Base-by-base conservation (phyloP, 2,329 filamentous ascomycete species). In the Ophiostoma angusticollis region DNA sequence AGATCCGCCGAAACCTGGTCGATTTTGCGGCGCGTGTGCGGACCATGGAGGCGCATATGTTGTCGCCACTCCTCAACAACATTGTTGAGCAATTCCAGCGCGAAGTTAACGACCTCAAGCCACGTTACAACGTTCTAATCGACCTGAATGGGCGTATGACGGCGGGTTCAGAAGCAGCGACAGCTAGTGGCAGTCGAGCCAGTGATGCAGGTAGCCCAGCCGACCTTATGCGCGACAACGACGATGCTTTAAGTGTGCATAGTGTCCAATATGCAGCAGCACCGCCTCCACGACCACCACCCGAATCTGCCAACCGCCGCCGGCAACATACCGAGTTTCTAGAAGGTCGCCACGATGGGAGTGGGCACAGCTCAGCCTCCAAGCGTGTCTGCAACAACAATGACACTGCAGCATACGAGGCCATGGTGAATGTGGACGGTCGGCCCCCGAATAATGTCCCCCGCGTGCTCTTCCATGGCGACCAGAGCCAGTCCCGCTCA, bases 1-100 rank as follows among this genome's bases (percentile, higher is more conserved):
- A 77, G 9, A 67, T 93, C 0, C 68, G 68, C 16, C 67, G 68
- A 2, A 71, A 74, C 9, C 54, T 89, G 0, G 61, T 64, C 11
- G 60, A 60, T 0, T 78, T 89, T 44, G 67, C 71, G 0, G 58
- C 63, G 0, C 52, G 62, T 0, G 63, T 84, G 1, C 62, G 68
- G 5, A 58, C 61, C 0, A 61, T 75, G 6, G 41, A 45, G 11
- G 43, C 42, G 62, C 68, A 16, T 67, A 54, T 62, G 1, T 72
- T 72, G 35, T 57, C 58, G 11, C 58, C 56, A 8, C 44, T 51
- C 1, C 67, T 74, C 7, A 65, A 68, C 0, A 53, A 53, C 0
- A 54, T 74, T 0, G 65, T 73, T 0, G 56, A 63, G 0, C 55
- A 62, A 0, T 79, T 85, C 42, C 63, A 67, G 2, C 54, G 62